These are phyloP conservation scores for Calonectria pauciramosa DNA, from an alignment of 2,329 filamentous ascomycete species.

Conservation along the genomic window DNA sequence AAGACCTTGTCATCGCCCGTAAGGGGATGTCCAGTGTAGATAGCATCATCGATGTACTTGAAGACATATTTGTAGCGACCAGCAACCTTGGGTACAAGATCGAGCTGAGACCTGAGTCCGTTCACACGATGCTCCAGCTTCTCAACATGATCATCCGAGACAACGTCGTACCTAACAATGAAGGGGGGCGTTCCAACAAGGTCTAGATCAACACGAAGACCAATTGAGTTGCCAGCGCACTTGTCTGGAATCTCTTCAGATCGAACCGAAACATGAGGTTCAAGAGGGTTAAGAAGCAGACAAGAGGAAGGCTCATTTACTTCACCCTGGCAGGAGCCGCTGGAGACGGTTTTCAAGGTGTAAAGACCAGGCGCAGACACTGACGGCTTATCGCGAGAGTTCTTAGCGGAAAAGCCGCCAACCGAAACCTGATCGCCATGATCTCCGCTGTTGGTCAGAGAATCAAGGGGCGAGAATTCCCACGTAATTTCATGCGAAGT, in stretches of 20 bases:
- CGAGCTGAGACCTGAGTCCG: conserved; percentile 86
- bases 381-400: conserved; percentile 71
- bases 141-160: conserved; percentile 70
- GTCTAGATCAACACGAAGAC: conserved; percentile 89
- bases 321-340: conserved; percentile 87
- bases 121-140: conserved; percentile 70
- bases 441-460: conserved; percentile 77
- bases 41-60: conserved; percentile 81
- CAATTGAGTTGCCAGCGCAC: conserved; percentile 94
- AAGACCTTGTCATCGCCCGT: conserved; percentile 73
- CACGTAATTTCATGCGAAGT: conserved; percentile 82
- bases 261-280: conserved; percentile 82
- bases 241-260: conserved; percentile 92
- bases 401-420: conserved; percentile 73
- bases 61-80: conserved; percentile 92
- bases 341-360: conserved; percentile 83
- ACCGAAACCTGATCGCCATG: conserved; percentile 71
- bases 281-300: conserved; percentile 88
- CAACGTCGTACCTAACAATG: conserved; percentile 81
- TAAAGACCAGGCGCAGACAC: conserved; percentile 89
- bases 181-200: conserved; percentile 95
- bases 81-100: conserved; percentile 84
- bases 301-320: conserved; percentile 96
- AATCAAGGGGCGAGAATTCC: conserved; percentile 82
- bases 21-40: conserved; percentile 79